Evolutionary conservation across 106 monocot genomes (phyloP), one percentile per base, ranked within the genome.

Genomic region (Acorus gramineus): DNA sequence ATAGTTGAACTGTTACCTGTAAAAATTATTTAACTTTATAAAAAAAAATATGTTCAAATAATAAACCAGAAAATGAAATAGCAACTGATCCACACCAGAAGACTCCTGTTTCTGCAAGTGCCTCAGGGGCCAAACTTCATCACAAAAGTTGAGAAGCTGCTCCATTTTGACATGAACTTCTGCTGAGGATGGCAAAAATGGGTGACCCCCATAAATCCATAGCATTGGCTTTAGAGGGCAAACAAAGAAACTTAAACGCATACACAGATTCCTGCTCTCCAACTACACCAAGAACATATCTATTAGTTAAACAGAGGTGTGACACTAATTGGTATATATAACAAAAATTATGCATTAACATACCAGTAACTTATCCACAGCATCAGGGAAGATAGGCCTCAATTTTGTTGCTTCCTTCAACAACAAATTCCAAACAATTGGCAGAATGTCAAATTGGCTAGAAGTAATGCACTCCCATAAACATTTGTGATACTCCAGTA

Each of bases 141-240:
- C 59, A 65, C 78, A 74, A 28, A 88, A 71, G 14, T 63, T 50
- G 43, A 70, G 73, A 43, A 98, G 57, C 63, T 92, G 76, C 45
- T 77, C 77, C 56, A 85, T 47, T 65, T 84, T 78, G 55, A 75
- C 47, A 71, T 73, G 88, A 44, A 83, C 8, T 53, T 56, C 55
- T 43, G 69, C 60, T 64, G 81, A 83, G 7, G 80, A 79, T 65
- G 92, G 79, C 55, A 89, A 5, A 63, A 76, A 71, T 47, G 98
- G 98, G 78, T 89, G 98, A 6, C 98, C 91, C 2, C 85, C 91
- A 68, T 82, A 67, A 59, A 71, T 10, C 91, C 92, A 98, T 58
- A 98, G 66, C 46, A 75, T 58, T 5, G 85, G 72, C 55, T 83
- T 85, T 55, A 63, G 61, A 8, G 9, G 11, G 56, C 68, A 28